phyloP scores from a whole-genome alignment of 768 basidiomycete species.

The Tremella fuciformis region DNA sequence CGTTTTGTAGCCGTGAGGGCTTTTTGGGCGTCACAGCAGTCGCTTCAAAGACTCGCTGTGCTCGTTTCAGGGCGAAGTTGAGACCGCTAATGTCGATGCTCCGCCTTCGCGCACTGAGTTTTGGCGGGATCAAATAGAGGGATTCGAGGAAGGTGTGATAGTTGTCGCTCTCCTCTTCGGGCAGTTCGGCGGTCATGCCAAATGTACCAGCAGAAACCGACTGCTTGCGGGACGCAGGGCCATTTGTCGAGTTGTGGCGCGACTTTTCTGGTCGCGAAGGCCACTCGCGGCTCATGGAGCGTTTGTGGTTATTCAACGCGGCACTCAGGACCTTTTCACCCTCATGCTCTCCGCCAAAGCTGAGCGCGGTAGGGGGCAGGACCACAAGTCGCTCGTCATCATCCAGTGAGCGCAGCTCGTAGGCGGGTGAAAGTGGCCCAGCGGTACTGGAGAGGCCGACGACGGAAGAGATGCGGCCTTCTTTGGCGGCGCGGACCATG shows the following conservation, averaged over 20 bases:
- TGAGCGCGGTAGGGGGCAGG: conserved; percentile 37
- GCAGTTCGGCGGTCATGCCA: not conserved
- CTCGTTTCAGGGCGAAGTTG: conserved; percentile 64
- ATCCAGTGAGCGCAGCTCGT: not conserved
- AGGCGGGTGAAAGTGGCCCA: not conserved
- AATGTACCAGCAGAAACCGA: conserved; percentile 1
- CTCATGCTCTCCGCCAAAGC: conserved; percentile 38
- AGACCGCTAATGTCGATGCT: conserved; percentile 90
- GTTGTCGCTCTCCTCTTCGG: conserved; percentile 9
- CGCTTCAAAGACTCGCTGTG: conserved; percentile 24
- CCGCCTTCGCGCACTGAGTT: conserved; percentile 54
- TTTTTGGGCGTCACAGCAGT: conserved; percentile 50
- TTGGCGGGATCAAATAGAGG: conserved; percentile 20
- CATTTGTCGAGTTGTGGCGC: not conserved
- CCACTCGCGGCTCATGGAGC: not conserved
- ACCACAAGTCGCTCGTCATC: conserved; percentile 22
- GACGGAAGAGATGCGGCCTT: conserved; percentile 24
- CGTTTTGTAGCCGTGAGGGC: conserved; percentile 3
- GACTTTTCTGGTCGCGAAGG: not conserved
- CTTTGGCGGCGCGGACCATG: conserved; percentile 30
- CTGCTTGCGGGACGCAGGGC: conserved; percentile 1
- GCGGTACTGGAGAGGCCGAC: conserved; percentile 14
- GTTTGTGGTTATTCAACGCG: conserved; percentile 8
- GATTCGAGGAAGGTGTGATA: conserved; percentile 10
- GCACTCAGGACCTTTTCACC: conserved; percentile 35